Conservation (phyloP, 306 rosid genomes). For the Albizia julibrissin region DNA sequence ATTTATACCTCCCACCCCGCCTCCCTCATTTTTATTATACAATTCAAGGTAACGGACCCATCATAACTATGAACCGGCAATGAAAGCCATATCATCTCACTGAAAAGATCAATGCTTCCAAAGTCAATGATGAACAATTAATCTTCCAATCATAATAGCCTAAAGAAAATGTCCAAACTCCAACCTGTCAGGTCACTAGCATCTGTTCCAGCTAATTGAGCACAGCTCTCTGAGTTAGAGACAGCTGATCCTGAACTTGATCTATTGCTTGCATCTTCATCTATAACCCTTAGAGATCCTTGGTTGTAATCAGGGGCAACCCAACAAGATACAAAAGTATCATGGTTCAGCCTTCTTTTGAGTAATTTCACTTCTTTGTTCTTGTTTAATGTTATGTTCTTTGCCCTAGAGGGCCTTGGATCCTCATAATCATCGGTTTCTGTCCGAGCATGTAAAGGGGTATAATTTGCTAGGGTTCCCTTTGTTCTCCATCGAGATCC, state of each 20-base stretch:
- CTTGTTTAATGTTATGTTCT: conserved; percentile 68
- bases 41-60: conserved; percentile 15
- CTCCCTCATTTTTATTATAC: conserved; percentile 10
- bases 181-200: conserved; percentile 98
- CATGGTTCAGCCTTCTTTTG: conserved; percentile 70
- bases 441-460: conserved; percentile 93
- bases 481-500: conserved; percentile 99
- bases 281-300: conserved; percentile 60
- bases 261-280: conserved; percentile 89
- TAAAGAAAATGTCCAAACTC: conserved; percentile 24
- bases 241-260: conserved; percentile 96
- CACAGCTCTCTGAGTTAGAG: conserved; percentile 94
- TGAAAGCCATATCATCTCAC: conserved; percentile 31
- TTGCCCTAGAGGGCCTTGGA: conserved; percentile 67
- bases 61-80: conserved; percentile 19
- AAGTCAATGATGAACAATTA: conserved; percentile 17
- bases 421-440: conserved; percentile 76
- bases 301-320: conserved; percentile 55
- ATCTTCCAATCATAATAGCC: conserved; percentile 22
- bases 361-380: conserved; percentile 81
- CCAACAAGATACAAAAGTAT: conserved; percentile 51
- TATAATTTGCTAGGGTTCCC: conserved; percentile 97
- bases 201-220: conserved; percentile 79
- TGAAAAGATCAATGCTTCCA: conserved; percentile 32
- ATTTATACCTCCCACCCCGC: neutral